Evolutionary conservation across 169 alveolate species (phyloP).

Genomic region (Babesia caballi): DNA sequence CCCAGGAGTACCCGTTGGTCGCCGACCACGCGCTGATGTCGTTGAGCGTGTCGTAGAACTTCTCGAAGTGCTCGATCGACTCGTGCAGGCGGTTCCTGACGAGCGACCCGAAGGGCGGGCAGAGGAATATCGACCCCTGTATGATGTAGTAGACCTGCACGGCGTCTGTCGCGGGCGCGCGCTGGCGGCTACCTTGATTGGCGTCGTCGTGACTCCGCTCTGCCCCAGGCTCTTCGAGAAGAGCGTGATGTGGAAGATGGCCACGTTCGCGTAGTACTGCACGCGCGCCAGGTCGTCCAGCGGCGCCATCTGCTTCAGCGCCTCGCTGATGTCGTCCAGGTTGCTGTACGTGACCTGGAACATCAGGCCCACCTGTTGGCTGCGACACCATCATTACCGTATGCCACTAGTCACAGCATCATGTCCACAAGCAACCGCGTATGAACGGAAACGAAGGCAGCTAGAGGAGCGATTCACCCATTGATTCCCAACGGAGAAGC

Average conservation of each 20-base stretch:
- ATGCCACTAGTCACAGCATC: too few species aligned
- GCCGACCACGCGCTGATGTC: conserved; percentile 53
- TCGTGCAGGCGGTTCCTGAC: conserved; percentile 40
- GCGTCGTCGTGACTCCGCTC: conserved; percentile 48
- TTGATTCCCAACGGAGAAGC: too few species aligned
- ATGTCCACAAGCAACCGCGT: too few species aligned
- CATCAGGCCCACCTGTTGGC: conserved; percentile 62
- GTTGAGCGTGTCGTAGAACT: conserved; percentile 52
- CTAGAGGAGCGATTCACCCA: too few species aligned
- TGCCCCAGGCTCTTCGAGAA: conserved; percentile 54
- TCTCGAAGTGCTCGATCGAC: conserved; percentile 48
- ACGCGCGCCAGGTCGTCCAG: conserved; percentile 28
- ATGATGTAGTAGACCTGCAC: conserved; percentile 53
- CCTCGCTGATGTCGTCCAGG: conserved; percentile 23
- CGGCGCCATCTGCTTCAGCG: conserved; percentile 4
- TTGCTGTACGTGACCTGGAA: conserved; percentile 63
- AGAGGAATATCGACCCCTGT: conserved; percentile 63
- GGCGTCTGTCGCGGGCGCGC: background rate
- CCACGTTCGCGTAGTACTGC: conserved; percentile 41
- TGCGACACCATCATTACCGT: background rate
- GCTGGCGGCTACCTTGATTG: conserved; percentile 39
- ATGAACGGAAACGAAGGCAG: too few species aligned
- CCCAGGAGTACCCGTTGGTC: conserved; percentile 60
- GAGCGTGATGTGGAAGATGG: conserved; percentile 59
- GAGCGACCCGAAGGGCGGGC: conserved; percentile 67